Evolutionary conservation across 805 yeast genomes (phyloP).

Genomic region (Myxozyma sirexii): DNA sequence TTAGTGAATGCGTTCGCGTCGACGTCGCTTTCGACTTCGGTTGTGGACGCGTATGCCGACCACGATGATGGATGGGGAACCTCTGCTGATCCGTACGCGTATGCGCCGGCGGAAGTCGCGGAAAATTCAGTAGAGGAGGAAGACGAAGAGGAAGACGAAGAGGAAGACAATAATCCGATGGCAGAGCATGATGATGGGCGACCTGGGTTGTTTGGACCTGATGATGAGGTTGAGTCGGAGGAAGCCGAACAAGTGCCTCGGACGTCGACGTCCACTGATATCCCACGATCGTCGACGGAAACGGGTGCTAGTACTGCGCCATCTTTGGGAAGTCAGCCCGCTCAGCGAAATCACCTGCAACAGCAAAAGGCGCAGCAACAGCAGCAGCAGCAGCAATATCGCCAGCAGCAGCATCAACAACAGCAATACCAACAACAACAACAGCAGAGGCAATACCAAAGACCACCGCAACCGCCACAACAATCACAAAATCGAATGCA

Average conservation of each 20-base stretch:
- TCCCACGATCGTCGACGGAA: slow-evolving; percentile 10
- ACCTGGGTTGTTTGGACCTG: slow-evolving; percentile 23
- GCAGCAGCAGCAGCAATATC: not conserved
- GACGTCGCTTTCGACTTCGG: slow-evolving; percentile 12
- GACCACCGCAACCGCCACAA: not conserved
- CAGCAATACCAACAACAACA: slow-evolving; percentile 2
- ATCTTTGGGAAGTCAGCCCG: not conserved
- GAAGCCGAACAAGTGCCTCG: not conserved
- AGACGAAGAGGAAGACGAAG: slow-evolving; percentile 3
- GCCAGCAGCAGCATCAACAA: not conserved
- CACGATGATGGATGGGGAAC: slow-evolving; percentile 22
- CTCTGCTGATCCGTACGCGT: slow-evolving; percentile 1
- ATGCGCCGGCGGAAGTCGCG: slow-evolving; percentile 1
- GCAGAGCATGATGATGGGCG: slow-evolving; percentile 18
- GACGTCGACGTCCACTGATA: not conserved
- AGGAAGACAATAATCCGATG: slow-evolving; percentile 11
- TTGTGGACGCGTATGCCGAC: slow-evolving; percentile 16
- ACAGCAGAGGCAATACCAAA: not conserved
- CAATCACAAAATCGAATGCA: not conserved
- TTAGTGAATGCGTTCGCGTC: not conserved
- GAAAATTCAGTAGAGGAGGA: not conserved
- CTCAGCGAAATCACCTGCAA: not conserved
- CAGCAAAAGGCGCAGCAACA: not conserved
- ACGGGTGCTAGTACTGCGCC: not conserved
- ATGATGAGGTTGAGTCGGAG: slow-evolving; percentile 19